These are phyloP conservation scores for Pseudogymnoascus sp. DNA, from an alignment of 2,329 filamentous ascomycete genomes.

Conservation along the genomic window DNA sequence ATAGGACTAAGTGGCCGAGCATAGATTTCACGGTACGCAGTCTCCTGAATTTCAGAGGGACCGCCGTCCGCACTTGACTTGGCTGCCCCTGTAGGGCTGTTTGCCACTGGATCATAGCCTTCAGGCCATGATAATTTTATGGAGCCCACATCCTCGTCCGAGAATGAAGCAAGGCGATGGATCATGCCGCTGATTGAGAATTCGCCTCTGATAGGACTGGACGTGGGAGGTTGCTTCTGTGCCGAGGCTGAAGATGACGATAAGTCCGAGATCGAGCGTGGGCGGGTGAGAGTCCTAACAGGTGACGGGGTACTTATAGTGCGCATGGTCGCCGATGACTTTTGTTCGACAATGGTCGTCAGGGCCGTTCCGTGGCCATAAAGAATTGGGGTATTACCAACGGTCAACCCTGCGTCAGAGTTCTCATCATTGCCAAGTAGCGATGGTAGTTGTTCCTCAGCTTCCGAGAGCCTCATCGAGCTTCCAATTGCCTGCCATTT, in stretches of 20 bases:
- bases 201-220: neutral
- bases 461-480: neutral
- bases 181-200: constrained; percentile 8
- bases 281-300: constrained; percentile 10
- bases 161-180: neutral
- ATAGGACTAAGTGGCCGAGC: constrained; percentile 25
- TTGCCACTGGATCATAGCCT: neutral
- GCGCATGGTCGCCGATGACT: constrained; percentile 29
- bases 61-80: neutral
- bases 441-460: neutral
- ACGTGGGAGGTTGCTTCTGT: neutral
- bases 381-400: constrained; percentile 28
- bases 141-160: neutral
- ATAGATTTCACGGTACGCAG: constrained; percentile 23
- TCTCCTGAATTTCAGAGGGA: neutral
- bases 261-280: neutral
- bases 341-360: constrained; percentile 35
- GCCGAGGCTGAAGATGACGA: neutral
- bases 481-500: constrained; percentile 17
- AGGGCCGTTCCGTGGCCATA: constrained; percentile 35
- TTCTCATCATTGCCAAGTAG: constrained; percentile 26
- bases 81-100: neutral
- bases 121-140: constrained; percentile 5
- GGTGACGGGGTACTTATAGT: constrained; percentile 24
- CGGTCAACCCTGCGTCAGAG: constrained; percentile 22